Base-by-base conservation (phyloP, 2,329 filamentous ascomycete genomes). In the Colletotrichum theobromicola region DNA sequence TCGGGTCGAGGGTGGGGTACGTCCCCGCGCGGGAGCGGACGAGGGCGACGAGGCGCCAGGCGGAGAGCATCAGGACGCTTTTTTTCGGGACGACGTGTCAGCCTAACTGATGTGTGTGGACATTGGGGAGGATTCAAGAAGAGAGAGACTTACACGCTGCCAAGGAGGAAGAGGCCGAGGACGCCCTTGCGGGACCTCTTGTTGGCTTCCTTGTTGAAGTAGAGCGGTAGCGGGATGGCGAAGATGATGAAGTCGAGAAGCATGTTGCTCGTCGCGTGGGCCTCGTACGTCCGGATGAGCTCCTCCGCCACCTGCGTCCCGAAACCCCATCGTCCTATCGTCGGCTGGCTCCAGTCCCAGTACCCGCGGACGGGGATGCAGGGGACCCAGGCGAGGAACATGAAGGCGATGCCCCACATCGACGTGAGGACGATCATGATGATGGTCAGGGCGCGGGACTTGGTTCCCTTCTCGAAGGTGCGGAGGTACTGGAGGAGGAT, bases 1-100 rank as follows among this genome's bases (percentile, higher is more conserved):
- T 83, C 8, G 82, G 80, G 75, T 84, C 83, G 4, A 81, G 35
- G 5, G 82, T 82, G 3, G 83, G 83, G 71, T 78, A 81, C 1
- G 81, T 83, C 4, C 76, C 80, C 2, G 81, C 81, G n/a, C 80
- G 77, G 42, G 78, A 78, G 16, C 77, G 61, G 26, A 84, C 72
- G 57, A 84, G 79, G 63, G 67, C 76, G 57, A 80, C 76, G 0
- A 84, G 76, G 4, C 82, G 80, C 80, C 78, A 82, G 61, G 82
- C 79, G 57, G 82, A 81, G 24, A 77, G 66, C 67, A 64, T 76
- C 8, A 66, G 37, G 18, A 75, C 73, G 1, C 72, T 74, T 13
- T 18, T n/a, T n/a, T n/a, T n/a, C n/a, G n/a, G 12, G 8, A 1
- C 4, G 0, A 21, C 7, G 0, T 1, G n/a, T 50, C n/a, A 50